Conservation (phyloP, 371 early-diverging fungal genomes). For the Mortierella sp. region DNA sequence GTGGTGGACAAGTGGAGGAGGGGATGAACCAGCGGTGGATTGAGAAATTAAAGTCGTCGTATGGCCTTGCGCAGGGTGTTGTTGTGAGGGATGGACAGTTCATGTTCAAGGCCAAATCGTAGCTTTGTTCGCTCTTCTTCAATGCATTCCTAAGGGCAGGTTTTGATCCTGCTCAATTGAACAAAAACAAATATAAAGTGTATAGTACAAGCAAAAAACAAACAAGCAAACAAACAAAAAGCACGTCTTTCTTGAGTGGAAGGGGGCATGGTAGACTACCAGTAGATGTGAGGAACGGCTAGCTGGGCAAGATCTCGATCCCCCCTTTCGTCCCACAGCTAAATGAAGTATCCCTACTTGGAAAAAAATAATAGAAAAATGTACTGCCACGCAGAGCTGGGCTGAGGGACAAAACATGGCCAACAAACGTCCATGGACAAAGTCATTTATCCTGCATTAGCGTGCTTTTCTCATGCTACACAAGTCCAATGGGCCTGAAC, state of each 20-base stretch:
- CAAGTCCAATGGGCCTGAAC: not conserved
- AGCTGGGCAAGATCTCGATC: too few species aligned
- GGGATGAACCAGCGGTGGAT: constrained; percentile 5
- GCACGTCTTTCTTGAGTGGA: too few species aligned
- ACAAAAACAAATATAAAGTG: not conserved
- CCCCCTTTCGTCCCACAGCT: not conserved
- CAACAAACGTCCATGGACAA: not conserved
- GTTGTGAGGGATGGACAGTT: constrained; percentile 33
- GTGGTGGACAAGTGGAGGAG: not conserved
- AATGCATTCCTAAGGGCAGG: too few species aligned
- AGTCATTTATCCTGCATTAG: not conserved
- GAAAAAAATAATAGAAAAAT: too few species aligned
- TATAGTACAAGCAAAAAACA: not conserved
- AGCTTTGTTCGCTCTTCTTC: not conserved
- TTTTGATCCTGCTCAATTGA: not conserved
- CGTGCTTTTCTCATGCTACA: not conserved
- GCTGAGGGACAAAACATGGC: not conserved
- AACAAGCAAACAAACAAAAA: not conserved
- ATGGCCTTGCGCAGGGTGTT: constrained; percentile 23
- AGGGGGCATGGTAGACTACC: too few species aligned
- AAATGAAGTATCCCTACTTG: too few species aligned
- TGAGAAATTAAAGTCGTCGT: constrained; percentile 28
- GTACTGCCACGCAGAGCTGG: too few species aligned
- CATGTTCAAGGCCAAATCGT: constrained; percentile 43
- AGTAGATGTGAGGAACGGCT: too few species aligned